A percentile compares a stretch with the other conserved stretches of the same genome.
phyloP scores from a whole-genome alignment of 2,329 filamentous ascomycete species.

The Rugonectria rugulosa region DNA sequence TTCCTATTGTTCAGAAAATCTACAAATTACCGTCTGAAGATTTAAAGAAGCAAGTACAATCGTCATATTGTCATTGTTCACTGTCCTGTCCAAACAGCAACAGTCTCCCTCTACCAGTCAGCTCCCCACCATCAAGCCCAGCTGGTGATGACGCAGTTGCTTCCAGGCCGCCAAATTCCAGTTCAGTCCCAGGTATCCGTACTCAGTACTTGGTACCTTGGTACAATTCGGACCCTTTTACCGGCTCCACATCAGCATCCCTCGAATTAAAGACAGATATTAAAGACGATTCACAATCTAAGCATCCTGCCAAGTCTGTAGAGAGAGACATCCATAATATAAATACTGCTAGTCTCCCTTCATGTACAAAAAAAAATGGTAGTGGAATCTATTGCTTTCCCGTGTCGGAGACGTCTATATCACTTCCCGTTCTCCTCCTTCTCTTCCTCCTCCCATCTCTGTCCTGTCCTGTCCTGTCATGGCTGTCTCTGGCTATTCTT shows the following conservation, averaged over 20 bases:
- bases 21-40: too few relatives aligned
- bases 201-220: background rate
- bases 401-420: constrained; percentile 40
- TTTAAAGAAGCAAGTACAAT: too few relatives aligned
- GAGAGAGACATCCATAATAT: too few relatives aligned
- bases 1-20: too few relatives aligned
- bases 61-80: background rate
- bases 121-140: background rate
- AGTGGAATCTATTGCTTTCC: constrained; percentile 43
- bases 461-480: constrained; percentile 21
- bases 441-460: constrained; percentile 13
- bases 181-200: constrained; percentile 1
- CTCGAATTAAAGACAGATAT: too few relatives aligned
- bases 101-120: constrained; percentile 13
- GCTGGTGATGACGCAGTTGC: constrained; percentile 24
- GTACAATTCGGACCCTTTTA: too few relatives aligned
- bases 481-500: constrained; percentile 25
- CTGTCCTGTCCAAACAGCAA: background rate
- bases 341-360: background rate
- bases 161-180: constrained; percentile 12
- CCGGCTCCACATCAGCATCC: too few relatives aligned
- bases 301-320: too few relatives aligned
- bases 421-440: constrained; percentile 19
- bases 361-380: constrained; percentile 22
- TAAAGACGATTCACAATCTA: too few relatives aligned